Evolutionary conservation across 2,329 filamentous ascomycete genomes (phyloP).

Genomic region (Colletotrichum spaethianum): DNA sequence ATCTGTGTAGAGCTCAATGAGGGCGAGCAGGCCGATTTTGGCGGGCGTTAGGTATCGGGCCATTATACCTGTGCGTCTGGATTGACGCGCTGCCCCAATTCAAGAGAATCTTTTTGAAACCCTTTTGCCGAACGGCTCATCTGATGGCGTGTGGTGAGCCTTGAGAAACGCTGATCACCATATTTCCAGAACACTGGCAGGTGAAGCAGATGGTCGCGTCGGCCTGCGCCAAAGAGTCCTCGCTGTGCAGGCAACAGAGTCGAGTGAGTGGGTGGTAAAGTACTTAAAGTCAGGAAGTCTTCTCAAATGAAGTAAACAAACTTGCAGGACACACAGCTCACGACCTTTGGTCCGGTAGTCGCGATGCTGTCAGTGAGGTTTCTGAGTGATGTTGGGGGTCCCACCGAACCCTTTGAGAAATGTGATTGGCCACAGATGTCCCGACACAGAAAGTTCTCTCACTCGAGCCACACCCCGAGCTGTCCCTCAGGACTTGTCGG

Average conservation of each 20-base stretch:
- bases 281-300: neutral
- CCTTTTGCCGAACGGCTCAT: neutral
- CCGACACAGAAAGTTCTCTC: neutral
- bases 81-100: neutral
- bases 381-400: constrained; percentile 9
- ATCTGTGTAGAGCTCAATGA: constrained; percentile 86
- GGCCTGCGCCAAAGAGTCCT: neutral
- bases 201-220: constrained; percentile 16
- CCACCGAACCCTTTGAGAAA: constrained; percentile 1
- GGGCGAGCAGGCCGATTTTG: constrained; percentile 85
- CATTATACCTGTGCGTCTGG: constrained; percentile 62
- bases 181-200: constrained; percentile 13
- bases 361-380: constrained; percentile 28
- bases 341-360: neutral
- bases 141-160: constrained; percentile 3
- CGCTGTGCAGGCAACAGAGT: neutral
- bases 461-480: neutral
- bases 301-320: neutral
- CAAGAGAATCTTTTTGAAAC: neutral
- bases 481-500: neutral
- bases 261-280: neutral
- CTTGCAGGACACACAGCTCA: neutral
- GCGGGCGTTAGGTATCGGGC: constrained; percentile 89
- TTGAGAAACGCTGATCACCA: constrained; percentile 9
- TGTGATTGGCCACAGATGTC: constrained; percentile 25